A percentile compares a stretch with the other conserved stretches of the same genome.
These are phyloP conservation scores for Reutealis trisperma DNA, from an alignment of 345 rosid genomes.

Conservation along the genomic window DNA sequence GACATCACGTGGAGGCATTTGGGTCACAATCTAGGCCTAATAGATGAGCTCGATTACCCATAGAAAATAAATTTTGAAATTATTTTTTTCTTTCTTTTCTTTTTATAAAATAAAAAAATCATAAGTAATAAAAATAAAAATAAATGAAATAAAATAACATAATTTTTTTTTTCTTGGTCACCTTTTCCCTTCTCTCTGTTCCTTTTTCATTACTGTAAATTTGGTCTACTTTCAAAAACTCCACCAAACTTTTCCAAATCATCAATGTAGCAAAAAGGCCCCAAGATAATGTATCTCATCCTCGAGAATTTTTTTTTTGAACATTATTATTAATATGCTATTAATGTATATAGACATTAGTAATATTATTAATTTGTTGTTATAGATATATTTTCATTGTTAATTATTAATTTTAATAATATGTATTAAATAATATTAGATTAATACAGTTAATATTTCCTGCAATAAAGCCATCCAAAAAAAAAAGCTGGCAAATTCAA, in stretches of 20 bases:
- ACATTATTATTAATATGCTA: too few species aligned
- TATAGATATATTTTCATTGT: too few species aligned
- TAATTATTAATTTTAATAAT: too few species aligned
- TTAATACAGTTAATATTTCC: too few species aligned
- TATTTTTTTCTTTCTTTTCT: too few species aligned
- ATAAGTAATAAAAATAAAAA: conserved; percentile 13
- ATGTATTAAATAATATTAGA: too few species aligned
- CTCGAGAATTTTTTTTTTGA: background rate
- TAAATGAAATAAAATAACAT: too few species aligned
- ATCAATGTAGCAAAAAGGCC: conserved; percentile 26
- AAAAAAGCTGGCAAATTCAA: too few species aligned
- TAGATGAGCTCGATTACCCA: conserved; percentile 19
- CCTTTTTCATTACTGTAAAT: conserved; percentile 18
- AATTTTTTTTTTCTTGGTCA: background rate
- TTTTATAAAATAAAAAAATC: too few species aligned
- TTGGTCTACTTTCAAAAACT: background rate
- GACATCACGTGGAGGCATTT: conserved; percentile 40
- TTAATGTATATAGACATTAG: too few species aligned
- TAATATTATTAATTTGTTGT: too few species aligned
- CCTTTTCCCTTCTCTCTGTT: background rate
- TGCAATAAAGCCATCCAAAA: too few species aligned
- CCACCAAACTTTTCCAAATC: conserved; percentile 24
- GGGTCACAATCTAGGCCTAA: conserved; percentile 37
- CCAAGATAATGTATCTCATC: background rate
- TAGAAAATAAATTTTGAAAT: background rate